phyloP scores from a whole-genome alignment of 2,329 filamentous ascomycete genomes.

The Emericellopsis cladophorae region DNA sequence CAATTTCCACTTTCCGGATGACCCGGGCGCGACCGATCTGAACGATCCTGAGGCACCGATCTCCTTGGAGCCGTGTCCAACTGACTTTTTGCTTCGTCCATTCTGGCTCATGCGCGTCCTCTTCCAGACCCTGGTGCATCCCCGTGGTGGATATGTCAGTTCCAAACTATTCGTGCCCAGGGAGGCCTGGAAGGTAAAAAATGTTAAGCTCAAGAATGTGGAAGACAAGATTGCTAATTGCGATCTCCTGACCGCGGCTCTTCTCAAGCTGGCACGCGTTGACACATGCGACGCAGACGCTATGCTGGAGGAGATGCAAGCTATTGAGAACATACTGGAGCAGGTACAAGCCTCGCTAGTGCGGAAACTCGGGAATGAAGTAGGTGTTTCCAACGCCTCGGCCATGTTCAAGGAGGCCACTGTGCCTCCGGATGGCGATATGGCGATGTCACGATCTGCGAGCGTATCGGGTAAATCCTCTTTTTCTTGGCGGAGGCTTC shows the following conservation, averaged over 20 bases:
- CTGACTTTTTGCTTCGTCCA: slow-evolving; percentile 76
- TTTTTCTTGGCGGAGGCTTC: slow-evolving; percentile 80
- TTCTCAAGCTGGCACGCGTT: slow-evolving; percentile 71
- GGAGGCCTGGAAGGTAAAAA: slow-evolving; percentile 88
- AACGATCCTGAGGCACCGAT: slow-evolving; percentile 54
- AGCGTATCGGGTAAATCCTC: slow-evolving; percentile 60
- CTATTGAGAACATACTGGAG: slow-evolving; percentile 73
- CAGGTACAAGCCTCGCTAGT: slow-evolving; percentile 64
- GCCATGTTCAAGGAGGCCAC: slow-evolving; percentile 62
- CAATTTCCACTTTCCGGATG: slow-evolving; percentile 58
- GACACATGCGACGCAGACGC: slow-evolving; percentile 87
- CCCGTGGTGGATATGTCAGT: slow-evolving; percentile 82
- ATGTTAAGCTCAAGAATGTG: slow-evolving; percentile 79
- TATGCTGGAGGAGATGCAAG: slow-evolving; percentile 87
- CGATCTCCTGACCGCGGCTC: slow-evolving; percentile 77
- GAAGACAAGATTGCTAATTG: slow-evolving; percentile 93
- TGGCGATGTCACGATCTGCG: slow-evolving; percentile 35
- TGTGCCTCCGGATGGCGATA: slow-evolving; percentile 30
- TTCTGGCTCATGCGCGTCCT: slow-evolving; percentile 97
- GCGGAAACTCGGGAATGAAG: slow-evolving; percentile 86
- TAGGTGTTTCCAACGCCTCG: slow-evolving; percentile 67
- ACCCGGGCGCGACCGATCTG: slow-evolving; percentile 52
- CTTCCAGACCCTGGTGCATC: slow-evolving; percentile 84
- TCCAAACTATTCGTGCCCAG: slow-evolving; percentile 84
- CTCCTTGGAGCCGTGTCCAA: slow-evolving; percentile 82